Evolutionary conservation across 257 asterid genomes (phyloP), one percentile per base, ranked within the genome.

Genomic region (Solanum peruvianum): DNA sequence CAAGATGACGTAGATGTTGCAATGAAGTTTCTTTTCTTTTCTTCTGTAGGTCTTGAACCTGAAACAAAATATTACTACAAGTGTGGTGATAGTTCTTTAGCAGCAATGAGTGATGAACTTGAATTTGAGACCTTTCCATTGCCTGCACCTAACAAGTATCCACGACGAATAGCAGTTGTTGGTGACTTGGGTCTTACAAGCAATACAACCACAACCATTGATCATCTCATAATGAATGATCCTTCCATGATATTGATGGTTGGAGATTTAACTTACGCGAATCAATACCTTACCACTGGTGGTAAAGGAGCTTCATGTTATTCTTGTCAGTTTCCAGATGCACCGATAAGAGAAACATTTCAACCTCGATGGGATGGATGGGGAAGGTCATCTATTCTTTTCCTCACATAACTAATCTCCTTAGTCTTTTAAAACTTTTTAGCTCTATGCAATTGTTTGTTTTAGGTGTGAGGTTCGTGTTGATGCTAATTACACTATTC

Each of bases 291-390:
- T 75, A 94, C 97, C 4, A 95, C 93, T 0, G 98, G 98, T 62
- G 98, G 98, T 69, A 89, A 91, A 85, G 99, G 95, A 9, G 94
- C 96, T 78, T 90, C 96, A 66, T 93, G 98, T 90, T 96, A 86
- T 84, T 91, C 97, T 15, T 93, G 99, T 67, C 81, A 87, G 23
- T 96, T 96, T 90, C 96, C 98, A 6, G 92, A 93, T 88, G 89
- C 99, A 58, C 99, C 98, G 39, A 95, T 90, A 69, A 88, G 97
- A 87, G 98, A 96, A 86, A 90, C 97, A 6, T 93, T 89, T 91
- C 99, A 95, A 80, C 98, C 99, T 52, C 95, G 98, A 42, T 95
- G 99, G 99, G 99, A 96, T 49, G 98, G 91, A 31, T 96, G 98
- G 99, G 98, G 98, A 87, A 93, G 99, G 99, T 96, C 81, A 88